Evolutionary conservation across 163 green algal species (phyloP), one percentile per base, ranked within the genome.

Genomic region (Scenedesmus sp.): DNA sequence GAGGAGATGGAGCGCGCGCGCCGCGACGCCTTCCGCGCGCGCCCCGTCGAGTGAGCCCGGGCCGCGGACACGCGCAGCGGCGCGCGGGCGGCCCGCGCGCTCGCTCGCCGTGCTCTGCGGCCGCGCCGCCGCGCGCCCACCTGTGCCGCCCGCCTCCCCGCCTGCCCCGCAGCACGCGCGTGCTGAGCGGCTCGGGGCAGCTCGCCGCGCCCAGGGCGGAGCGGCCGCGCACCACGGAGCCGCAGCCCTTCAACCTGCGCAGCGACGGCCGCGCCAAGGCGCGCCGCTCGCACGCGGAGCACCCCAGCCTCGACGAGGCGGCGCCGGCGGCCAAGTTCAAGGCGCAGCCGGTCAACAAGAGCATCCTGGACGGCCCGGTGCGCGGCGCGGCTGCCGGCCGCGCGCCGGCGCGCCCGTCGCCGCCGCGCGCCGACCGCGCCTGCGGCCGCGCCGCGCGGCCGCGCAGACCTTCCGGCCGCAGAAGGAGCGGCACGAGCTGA

Each of bases 11-110:
- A 73, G 33, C 51, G 39, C 6, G 26, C 45, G 44, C 60, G 47
- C 4, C 33, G 74, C n/a, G 53, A 64, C 50, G 62, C 60, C 28
- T 93, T 93, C 84, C 74, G 85, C 31, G 88, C 89, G 5, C 77
- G 78, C 29, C 85, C 82, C 0, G 24, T 93, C 20, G 85, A 89
- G 89, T 93, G 60, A 85, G 88, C 56, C 14, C n/a, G n/a, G n/a
- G n/a, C n/a, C n/a, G n/a, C n/a, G n/a, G n/a, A n/a, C n/a, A n/a
- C n/a, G n/a, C n/a, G n/a, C n/a, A n/a, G n/a, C n/a, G n/a, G n/a
- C n/a, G n/a, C n/a, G n/a, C n/a, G 50, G 58, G 29, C 17, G 58
- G 58, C 4, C 15, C 45, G 20, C 31, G 4, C 24, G 29, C 22
- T 26, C 29, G 5, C 15, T 48, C 11, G 13, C 39, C 9, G 28